A percentile compares a stretch with the other conserved stretches of the same genome.
Conservation (phyloP, 1,284 basidiomycete genomes). For the Kwoniella shivajii region DNA sequence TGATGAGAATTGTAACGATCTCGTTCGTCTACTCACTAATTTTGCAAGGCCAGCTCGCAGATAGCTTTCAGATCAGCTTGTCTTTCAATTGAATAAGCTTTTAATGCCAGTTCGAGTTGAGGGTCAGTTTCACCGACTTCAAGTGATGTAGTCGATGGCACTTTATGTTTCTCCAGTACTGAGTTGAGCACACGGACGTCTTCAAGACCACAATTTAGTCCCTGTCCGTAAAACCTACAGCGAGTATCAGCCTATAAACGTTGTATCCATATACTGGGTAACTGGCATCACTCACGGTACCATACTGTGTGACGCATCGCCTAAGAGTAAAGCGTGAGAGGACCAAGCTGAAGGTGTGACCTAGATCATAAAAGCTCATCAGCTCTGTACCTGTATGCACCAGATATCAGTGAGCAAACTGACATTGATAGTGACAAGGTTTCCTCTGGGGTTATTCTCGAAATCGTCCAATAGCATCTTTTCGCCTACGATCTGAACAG, state of each 20-base stretch:
- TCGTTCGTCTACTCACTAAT: conserved; percentile 74
- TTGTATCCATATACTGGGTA: neutral
- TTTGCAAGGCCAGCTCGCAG: conserved; percentile 85
- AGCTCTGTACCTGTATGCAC: conserved; percentile 55
- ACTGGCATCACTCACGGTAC: conserved; percentile 56
- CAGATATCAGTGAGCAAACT: conserved; percentile 22
- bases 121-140: conserved; percentile 49
- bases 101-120: conserved; percentile 66
- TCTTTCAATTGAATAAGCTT: conserved; percentile 75
- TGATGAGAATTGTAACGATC: neutral
- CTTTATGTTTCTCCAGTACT: conserved; percentile 69
- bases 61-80: conserved; percentile 89
- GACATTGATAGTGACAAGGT: conserved; percentile 90
- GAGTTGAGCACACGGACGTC: conserved; percentile 87
- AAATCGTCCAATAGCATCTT: conserved; percentile 75
- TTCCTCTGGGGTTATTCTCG: conserved; percentile 77
- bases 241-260: neutral
- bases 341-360: conserved; percentile 82
- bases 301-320: conserved; percentile 96
- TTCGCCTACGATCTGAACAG: conserved; percentile 78
- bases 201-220: conserved; percentile 95
- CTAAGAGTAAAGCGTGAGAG: conserved; percentile 83
- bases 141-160: conserved; percentile 56
- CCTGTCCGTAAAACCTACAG: conserved; percentile 94
- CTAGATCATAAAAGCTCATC: neutral